Base-by-base conservation (phyloP, 202 grass and related monocot species). In the Saccharum hybrid region DNA sequence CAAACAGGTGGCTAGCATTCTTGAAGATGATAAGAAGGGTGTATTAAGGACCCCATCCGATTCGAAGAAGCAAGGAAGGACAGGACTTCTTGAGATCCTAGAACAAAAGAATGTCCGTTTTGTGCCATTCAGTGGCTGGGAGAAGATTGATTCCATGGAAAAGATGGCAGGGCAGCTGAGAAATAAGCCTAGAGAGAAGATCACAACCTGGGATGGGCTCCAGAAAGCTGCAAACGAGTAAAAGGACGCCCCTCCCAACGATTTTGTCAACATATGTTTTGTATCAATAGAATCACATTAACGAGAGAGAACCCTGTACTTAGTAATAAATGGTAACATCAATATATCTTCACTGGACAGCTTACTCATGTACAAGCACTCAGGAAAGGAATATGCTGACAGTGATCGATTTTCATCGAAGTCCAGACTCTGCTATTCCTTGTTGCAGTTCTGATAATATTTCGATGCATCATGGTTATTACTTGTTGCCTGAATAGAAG, bases 151-250 rank as follows among this genome's bases (percentile, higher is more conserved):
- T 76, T 76, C 78, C 26, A 88, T 87, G 76, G 87, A 98, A 84
- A 98, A 88, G 80, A 76, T 62, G 10, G 62, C 59, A 65, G 92
- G 92, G 16, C 42, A 84, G 63, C 33, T 82, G 61, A 90, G 72
- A 67, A 93, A 90, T 75, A 93, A 92, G 61, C 91, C 89, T 26
- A 95, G 92, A 87, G 74, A 93, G 57, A 98, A 95, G 81, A 82
- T 98, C 76, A 90, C 87, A 19, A 66, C 83, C 52, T 90, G 87
- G 92, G 63, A 88, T 78, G 92, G 86, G 19, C 90, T 98, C 62
- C 77, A 88, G 43, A 68, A 57, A 64, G 87, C 74, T 78, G 86
- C 89, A 68, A 77, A 83, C 10, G 69, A 71, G 67, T 85, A 68
- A 79, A 63, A 63, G 30, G 30, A 6, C 2, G 4, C 5, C 3